Evolutionary conservation across 2,329 filamentous ascomycete genomes (phyloP).

Genomic region (Hymenoscyphus occultus): DNA sequence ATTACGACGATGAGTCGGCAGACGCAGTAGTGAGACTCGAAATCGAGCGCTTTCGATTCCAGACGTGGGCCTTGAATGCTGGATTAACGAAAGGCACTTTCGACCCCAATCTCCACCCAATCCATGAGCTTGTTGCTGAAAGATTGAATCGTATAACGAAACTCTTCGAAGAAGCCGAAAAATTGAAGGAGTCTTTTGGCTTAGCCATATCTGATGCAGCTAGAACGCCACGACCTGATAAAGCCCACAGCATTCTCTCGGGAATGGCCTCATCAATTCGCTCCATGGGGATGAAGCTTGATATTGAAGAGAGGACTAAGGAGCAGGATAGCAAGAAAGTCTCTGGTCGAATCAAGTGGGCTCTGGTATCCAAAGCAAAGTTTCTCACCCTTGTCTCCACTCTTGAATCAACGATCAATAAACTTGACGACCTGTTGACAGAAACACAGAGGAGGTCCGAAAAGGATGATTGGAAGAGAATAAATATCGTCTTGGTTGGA

Average conservation of each 20-base stretch:
- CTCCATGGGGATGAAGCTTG: background rate
- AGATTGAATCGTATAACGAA: background rate
- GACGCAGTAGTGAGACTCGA: constrained; percentile 1
- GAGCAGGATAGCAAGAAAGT: background rate
- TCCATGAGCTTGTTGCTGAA: background rate
- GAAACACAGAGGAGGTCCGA: background rate
- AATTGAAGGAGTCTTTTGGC: background rate
- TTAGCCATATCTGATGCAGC: background rate
- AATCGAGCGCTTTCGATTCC: background rate
- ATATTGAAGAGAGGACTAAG: background rate
- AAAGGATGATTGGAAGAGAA: background rate
- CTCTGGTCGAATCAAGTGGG: background rate
- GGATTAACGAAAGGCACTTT: background rate
- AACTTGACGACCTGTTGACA: background rate
- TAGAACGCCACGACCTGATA: background rate
- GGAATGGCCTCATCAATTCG: background rate
- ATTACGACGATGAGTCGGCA: background rate
- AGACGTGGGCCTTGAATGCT: background rate
- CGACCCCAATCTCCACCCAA: background rate
- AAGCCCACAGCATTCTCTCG: background rate
- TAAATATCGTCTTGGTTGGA: background rate
- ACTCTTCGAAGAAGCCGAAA: background rate
- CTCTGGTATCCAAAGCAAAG: background rate
- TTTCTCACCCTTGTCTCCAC: background rate
- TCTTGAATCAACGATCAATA: background rate